A percentile compares a stretch with the other conserved stretches of the same genome.
phyloP scores from a whole-genome alignment of 306 rosid species.

The Pterocarpus macrocarpus region DNA sequence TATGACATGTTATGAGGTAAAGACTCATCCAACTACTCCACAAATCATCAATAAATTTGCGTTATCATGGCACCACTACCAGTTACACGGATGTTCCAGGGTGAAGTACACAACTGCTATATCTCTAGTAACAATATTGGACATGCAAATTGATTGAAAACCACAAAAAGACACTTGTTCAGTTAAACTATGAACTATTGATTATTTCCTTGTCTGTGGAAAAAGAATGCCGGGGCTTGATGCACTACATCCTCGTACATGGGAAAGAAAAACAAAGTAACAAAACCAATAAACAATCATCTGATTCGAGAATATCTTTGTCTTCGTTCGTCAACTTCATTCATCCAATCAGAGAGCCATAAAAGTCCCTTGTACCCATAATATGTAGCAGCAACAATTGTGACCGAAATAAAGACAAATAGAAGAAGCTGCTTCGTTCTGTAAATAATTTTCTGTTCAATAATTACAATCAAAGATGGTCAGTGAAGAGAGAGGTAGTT shows the following conservation, averaged over 20 bases:
- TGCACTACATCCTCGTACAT: slow-evolving; percentile 13
- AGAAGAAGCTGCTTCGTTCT: slow-evolving; percentile 66
- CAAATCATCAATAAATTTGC: background rate
- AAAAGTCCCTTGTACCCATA: slow-evolving; percentile 76
- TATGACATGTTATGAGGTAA: no score
- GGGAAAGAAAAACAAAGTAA: background rate
- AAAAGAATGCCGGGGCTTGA: slow-evolving; percentile 37
- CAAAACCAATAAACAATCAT: slow-evolving; percentile 31
- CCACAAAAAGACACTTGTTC: background rate
- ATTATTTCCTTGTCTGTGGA: slow-evolving; percentile 9
- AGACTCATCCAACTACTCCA: background rate
- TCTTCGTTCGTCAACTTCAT: slow-evolving; percentile 77
- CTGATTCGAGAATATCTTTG: slow-evolving; percentile 57
- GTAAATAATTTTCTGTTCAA: slow-evolving; percentile 68
- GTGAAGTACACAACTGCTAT: slow-evolving; percentile 8
- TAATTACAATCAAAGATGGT: slow-evolving; percentile 35
- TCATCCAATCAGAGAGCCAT: slow-evolving; percentile 90
- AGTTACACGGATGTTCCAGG: background rate
- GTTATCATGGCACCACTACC: background rate
- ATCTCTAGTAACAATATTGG: background rate
- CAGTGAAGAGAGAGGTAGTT: slow-evolving; percentile 17
- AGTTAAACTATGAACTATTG: slow-evolving; percentile 3
- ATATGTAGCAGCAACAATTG: slow-evolving; percentile 54
- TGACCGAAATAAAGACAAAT: slow-evolving; percentile 50
- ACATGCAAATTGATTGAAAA: background rate